Evolutionary conservation across 306 rosid species (phyloP).

Genomic region (Fragaria vesca): DNA sequence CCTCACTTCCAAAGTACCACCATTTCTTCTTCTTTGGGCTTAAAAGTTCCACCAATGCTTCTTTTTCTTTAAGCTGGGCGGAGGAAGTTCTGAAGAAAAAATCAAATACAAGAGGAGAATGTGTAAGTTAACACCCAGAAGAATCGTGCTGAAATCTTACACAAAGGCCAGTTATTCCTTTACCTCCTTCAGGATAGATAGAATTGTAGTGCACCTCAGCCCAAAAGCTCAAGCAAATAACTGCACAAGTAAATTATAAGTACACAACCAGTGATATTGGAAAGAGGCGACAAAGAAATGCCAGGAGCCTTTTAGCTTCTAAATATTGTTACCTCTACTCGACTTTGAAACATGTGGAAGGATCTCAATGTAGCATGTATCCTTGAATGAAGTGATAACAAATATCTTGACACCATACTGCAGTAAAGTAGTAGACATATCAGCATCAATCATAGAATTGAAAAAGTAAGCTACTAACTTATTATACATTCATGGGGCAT

Average conservation of each 20-base stretch:
- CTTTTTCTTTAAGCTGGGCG: slow-evolving; percentile 49
- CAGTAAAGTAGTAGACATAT: slow-evolving; percentile 27
- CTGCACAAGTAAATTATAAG: slow-evolving; percentile 53
- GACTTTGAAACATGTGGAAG: slow-evolving; percentile 77
- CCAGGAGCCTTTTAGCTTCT: neutral
- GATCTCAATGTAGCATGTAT: slow-evolving; percentile 91
- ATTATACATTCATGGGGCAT: neutral
- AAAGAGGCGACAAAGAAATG: neutral
- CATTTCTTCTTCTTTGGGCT: slow-evolving; percentile 64
- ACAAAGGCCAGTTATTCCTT: neutral
- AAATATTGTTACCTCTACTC: slow-evolving; percentile 55
- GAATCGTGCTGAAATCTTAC: neutral
- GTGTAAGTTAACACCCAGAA: neutral
- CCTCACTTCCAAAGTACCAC: slow-evolving; percentile 57
- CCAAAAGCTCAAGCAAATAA: slow-evolving; percentile 97
- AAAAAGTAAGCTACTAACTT: neutral
- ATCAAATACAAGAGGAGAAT: neutral
- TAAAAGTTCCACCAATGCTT: slow-evolving; percentile 78
- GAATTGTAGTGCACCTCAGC: slow-evolving; percentile 99
- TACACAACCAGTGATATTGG: neutral
- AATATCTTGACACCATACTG: slow-evolving; percentile 96
- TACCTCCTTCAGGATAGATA: slow-evolving; percentile 96
- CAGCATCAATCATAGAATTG: slow-evolving; percentile 26
- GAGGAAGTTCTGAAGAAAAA: slow-evolving; percentile 43
- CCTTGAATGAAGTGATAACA: slow-evolving; percentile 86